Evolutionary conservation across 768 basidiomycete species (phyloP), one percentile per base, ranked within the genome.

Genomic region (Trametes cubensis): DNA sequence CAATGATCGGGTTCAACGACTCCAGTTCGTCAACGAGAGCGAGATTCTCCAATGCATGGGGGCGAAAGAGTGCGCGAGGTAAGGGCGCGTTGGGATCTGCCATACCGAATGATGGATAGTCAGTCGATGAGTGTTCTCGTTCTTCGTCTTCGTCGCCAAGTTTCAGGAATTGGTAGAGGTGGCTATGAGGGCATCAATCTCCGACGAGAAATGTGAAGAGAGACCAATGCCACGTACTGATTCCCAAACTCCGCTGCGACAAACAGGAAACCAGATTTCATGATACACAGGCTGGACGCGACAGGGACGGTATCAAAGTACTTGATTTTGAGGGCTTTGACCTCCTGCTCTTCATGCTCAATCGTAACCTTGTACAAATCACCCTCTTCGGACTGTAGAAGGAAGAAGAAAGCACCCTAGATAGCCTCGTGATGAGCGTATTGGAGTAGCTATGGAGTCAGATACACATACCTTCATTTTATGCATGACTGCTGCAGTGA

Each of bases 271-370:
- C 97, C 97, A 58, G 93, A 94, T 78, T 98, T 98, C 67, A 99
- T 84, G 78, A 99, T 98, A 79, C 94, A 97, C 47, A 99, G 81
- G 75, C 89, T 90, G 30, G 87, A 85, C 26, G 96, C 95, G 66
- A 94, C 89, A 71, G 97, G 95, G 14, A 98, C 91, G 51, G 96
- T 98, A 74, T 99, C 97, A 76, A 99, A 99, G 80, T 98, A 98
- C 78, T 98, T 98, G 84, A 99, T 96, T 80, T 89, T 96, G 55
- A 98, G 69, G 4, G 93, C 77, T 68, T 81, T 86, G 46, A 98
- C 97, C 75, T 97, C 93, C 74, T 99, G 96, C 59, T 95, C 95
- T 73, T 95, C 91, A 67, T 98, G 95, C 65, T 99, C 96, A 69
- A 99, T 97, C 5, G 94, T 98, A 60, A 98, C 93, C 72, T 99